phyloP scores from a whole-genome alignment of 192 early-diverging fungal species.

The Backusella circina region DNA sequence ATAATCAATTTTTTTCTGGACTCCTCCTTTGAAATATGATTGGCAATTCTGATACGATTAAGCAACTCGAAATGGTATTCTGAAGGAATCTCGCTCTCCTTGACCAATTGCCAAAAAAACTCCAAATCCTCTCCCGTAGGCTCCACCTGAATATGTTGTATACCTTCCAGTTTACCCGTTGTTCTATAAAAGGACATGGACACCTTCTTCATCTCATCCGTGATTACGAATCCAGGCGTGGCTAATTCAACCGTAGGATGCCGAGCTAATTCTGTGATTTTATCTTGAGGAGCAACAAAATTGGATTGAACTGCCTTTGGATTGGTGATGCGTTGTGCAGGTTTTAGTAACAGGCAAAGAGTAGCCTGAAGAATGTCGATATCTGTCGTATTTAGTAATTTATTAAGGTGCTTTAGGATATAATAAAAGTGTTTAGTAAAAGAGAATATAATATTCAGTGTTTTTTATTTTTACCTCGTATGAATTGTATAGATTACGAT shows the following conservation, averaged over 20 bases:
- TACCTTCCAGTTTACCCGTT: neutral
- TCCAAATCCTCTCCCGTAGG: conserved; percentile 43
- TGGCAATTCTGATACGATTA: conserved; percentile 76
- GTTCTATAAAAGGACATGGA: conserved; percentile 10
- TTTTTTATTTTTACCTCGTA: conserved; percentile 74
- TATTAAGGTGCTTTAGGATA: conserved; percentile 76
- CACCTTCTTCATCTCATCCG: conserved; percentile 38
- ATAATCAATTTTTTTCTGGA: conserved; percentile 60
- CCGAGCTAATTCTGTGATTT: conserved; percentile 56
- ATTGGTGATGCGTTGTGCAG: conserved; percentile 84
- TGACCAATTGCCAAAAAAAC: conserved; percentile 56
- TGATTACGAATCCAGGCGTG: neutral
- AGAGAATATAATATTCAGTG: no score
- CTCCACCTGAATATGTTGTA: conserved; percentile 30
- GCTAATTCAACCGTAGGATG: neutral
- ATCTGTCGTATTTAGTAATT: conserved; percentile 73
- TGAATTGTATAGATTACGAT: conserved; percentile 89
- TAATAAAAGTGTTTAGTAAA: no score
- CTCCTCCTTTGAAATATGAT: conserved; percentile 43
- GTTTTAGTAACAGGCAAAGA: conserved; percentile 77
- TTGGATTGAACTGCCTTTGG: conserved; percentile 63
- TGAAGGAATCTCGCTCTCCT: conserved; percentile 65
- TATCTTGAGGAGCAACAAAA: conserved; percentile 53
- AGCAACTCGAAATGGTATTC: conserved; percentile 77
- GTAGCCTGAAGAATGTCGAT: conserved; percentile 75